Evolutionary conservation across 208 protist species (phyloP).

Genomic region (Wallacemonas sp.): DNA sequence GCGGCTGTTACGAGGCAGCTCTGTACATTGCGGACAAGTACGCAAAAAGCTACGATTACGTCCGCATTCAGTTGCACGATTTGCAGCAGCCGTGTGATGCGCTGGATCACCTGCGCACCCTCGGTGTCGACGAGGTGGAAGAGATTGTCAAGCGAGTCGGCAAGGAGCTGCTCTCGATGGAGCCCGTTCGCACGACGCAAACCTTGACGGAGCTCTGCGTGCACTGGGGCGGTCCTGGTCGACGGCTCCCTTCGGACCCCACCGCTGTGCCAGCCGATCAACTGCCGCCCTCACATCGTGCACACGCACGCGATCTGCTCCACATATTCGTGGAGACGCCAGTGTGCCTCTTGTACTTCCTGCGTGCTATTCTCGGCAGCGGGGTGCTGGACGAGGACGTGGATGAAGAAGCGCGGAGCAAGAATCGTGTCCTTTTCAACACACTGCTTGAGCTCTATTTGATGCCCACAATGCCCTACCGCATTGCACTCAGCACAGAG

Average conservation of each 20-base stretch:
- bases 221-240: slow-evolving; percentile 54
- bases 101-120: slow-evolving; percentile 67
- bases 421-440: slow-evolving; percentile 69
- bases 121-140: slow-evolving; percentile 86
- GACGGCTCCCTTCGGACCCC: slow-evolving; percentile 21
- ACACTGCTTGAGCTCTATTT: slow-evolving; percentile 97
- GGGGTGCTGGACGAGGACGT: slow-evolving; percentile 51
- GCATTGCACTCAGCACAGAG: slow-evolving; percentile 5
- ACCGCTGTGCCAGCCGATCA: slow-evolving; percentile 1
- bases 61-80: slow-evolving; percentile 89
- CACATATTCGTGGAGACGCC: slow-evolving; percentile 92
- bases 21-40: slow-evolving; percentile 85
- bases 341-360: slow-evolving; percentile 88
- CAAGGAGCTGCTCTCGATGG: slow-evolving; percentile 56
- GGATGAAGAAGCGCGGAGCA: neutral
- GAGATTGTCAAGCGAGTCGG: slow-evolving; percentile 84
- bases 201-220: slow-evolving; percentile 70
- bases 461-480: slow-evolving; percentile 33
- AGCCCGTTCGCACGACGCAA: slow-evolving; percentile 58
- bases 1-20: slow-evolving; percentile 89
- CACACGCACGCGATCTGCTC: slow-evolving; percentile 71
- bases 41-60: slow-evolving; percentile 78
- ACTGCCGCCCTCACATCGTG: slow-evolving; percentile 43
- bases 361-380: slow-evolving; percentile 85
- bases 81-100: slow-evolving; percentile 59